Conservation (phyloP, 2,329 filamentous ascomycete species). For the Calonectria fujianensis region DNA sequence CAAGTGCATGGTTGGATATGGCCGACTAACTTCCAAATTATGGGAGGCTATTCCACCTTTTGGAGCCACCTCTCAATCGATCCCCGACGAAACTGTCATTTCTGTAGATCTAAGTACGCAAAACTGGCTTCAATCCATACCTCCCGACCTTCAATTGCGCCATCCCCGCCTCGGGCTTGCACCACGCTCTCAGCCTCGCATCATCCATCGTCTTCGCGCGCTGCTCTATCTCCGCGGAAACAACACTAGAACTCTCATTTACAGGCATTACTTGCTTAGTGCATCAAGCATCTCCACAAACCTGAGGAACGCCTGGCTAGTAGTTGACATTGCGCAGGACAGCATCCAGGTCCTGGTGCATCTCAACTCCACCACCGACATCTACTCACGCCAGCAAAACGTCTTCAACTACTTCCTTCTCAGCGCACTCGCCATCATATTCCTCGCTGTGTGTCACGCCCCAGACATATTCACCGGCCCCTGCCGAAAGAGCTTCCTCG, state of each 20-base stretch:
- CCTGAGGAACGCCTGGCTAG: slow-evolving; percentile 60
- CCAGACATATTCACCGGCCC: slow-evolving; percentile 63
- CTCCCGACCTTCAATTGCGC: slow-evolving; percentile 61
- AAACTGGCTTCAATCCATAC: slow-evolving; percentile 68
- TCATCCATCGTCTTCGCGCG: slow-evolving; percentile 64
- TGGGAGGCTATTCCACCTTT: slow-evolving; percentile 66
- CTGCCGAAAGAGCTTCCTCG: slow-evolving; percentile 58
- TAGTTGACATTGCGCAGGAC: slow-evolving; percentile 59
- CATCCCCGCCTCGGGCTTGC: slow-evolving; percentile 61
- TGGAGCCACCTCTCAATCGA: slow-evolving; percentile 58
- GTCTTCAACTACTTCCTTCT: slow-evolving; percentile 56
- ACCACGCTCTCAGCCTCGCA: slow-evolving; percentile 57
- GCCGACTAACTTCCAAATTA: slow-evolving; percentile 66
- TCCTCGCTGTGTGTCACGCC: slow-evolving; percentile 65
- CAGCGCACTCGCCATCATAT: slow-evolving; percentile 57
- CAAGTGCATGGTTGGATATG: slow-evolving; percentile 69
- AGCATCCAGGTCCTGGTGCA: slow-evolving; percentile 55
- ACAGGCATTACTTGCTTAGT: slow-evolving; percentile 65
- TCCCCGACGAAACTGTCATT: slow-evolving; percentile 62
- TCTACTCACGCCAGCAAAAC: slow-evolving; percentile 55
- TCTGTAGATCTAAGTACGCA: slow-evolving; percentile 65
- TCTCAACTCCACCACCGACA: slow-evolving; percentile 53
- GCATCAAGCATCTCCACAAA: slow-evolving; percentile 61
- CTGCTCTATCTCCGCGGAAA: slow-evolving; percentile 67
- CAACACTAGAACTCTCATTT: slow-evolving; percentile 66